A percentile compares a stretch with the other conserved stretches of the same genome.
Evolutionary conservation across 2,329 filamentous ascomycete genomes (phyloP).

Genomic region (Coniella vitis): DNA sequence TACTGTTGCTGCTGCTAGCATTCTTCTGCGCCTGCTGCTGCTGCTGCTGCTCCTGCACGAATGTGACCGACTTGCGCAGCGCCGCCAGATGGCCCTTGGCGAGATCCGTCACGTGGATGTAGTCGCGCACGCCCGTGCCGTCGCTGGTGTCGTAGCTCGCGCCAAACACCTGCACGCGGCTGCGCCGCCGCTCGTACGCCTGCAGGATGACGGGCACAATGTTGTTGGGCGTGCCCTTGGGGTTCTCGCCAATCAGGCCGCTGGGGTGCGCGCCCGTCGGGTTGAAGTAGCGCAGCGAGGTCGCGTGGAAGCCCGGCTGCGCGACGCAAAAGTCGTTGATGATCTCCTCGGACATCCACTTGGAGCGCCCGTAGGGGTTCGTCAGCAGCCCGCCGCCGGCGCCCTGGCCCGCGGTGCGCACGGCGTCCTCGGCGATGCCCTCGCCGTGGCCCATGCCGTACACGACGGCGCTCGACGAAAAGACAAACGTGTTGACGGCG

Average conservation of each 20-base stretch:
- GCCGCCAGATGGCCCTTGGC: constrained; percentile 14
- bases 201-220: constrained; percentile 14
- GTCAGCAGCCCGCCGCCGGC: constrained; percentile 10
- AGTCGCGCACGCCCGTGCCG: constrained; percentile 11
- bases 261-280: constrained; percentile 11
- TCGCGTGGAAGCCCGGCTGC: constrained; percentile 7
- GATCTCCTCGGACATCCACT: constrained; percentile 15
- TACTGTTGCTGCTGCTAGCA: too few species aligned
- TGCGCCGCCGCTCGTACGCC: constrained; percentile 10
- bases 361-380: constrained; percentile 13
- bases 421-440: constrained; percentile 10
- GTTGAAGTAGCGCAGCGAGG: constrained; percentile 12
- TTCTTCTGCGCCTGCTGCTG: background rate
- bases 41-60: background rate
- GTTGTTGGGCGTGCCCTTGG: constrained; percentile 13
- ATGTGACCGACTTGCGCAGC: constrained; percentile 7
- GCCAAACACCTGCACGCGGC: constrained; percentile 13
- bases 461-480: constrained; percentile 11
- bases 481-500: constrained; percentile 10
- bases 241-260: constrained; percentile 12
- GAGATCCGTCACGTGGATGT: constrained; percentile 12
- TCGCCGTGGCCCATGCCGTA: constrained; percentile 11
- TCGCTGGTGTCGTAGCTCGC: constrained; percentile 13
- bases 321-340: constrained; percentile 14
- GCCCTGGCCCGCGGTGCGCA: constrained; percentile 9